These are phyloP conservation scores for slime mould (Dictyostelium discoideum) DNA, from an alignment of 78 protist species.

Conservation along the genomic window DNA sequence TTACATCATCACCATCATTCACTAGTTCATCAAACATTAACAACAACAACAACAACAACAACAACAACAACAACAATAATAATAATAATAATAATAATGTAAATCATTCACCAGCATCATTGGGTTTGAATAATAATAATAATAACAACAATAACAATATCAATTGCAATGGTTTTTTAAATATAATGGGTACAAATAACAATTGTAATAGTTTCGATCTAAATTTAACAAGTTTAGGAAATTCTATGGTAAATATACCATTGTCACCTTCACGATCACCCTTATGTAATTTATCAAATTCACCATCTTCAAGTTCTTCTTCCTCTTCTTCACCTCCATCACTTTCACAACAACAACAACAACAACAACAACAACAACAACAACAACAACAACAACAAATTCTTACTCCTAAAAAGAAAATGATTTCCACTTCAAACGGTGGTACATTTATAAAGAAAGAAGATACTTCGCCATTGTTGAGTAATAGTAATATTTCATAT, in stretches of 20 bases:
- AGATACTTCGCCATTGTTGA: background rate
- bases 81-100: background rate
- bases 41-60: no score
- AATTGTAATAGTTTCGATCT: background rate
- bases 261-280: background rate
- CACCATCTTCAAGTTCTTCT: background rate
- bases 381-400: conserved; percentile 11
- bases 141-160: background rate
- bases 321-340: background rate
- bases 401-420: conserved; percentile 14
- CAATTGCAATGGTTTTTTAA: background rate
- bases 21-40: background rate
- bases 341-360: background rate
- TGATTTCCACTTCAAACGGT: background rate
- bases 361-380: conserved; percentile 1
- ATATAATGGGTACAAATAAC: background rate
- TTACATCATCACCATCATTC: background rate
- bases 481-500: background rate
- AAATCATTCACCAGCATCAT: background rate
- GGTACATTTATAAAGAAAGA: background rate
- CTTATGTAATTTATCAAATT: background rate
- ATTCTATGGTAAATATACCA: background rate
- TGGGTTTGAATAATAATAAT: background rate
- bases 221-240: background rate
- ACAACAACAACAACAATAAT: no score